Conservation (phyloP, 352 stramenopile species). For the Pythium grandisporangium region DNA sequence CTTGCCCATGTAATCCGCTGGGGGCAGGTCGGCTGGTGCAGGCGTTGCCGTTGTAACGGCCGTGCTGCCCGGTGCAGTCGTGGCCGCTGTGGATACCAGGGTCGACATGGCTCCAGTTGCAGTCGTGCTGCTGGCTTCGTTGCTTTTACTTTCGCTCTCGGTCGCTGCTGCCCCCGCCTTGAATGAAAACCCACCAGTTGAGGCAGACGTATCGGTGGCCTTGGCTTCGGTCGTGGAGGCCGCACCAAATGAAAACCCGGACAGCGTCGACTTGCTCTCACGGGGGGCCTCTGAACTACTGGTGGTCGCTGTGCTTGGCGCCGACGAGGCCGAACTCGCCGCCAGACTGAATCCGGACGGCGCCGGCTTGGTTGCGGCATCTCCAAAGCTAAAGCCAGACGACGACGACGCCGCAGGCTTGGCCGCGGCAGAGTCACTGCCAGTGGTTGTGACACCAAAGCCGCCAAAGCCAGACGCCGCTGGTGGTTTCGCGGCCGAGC, state of each 20-base stretch:
- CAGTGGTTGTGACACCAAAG: no score
- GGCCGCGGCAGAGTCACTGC: no score
- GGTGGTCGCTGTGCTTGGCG: constrained; percentile 3
- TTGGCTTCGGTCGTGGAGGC: background rate
- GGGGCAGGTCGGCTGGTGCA: constrained; percentile 48
- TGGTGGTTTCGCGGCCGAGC: background rate
- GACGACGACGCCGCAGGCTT: no score
- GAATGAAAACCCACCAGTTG: constrained; percentile 3
- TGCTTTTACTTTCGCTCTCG: no score
- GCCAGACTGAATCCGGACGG: no score
- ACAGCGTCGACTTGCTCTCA: constrained; percentile 7
- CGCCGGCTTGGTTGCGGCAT: no score
- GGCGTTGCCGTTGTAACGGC: constrained; percentile 10
- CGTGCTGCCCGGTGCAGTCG: constrained; percentile 7
- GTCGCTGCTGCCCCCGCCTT: background rate
- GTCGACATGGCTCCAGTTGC: background rate
- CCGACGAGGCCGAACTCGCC: constrained; percentile 17
- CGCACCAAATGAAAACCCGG: constrained; percentile 20
- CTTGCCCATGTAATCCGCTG: constrained; percentile 77
- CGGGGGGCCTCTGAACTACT: no score
- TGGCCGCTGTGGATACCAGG: constrained; percentile 3
- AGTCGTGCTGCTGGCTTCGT: background rate
- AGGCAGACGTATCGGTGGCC: background rate
- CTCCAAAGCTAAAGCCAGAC: no score
- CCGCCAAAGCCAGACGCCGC: constrained; percentile 1